phyloP scores from a whole-genome alignment of 345 rosid genomes.

The Eucalyptus sideroxylon region DNA sequence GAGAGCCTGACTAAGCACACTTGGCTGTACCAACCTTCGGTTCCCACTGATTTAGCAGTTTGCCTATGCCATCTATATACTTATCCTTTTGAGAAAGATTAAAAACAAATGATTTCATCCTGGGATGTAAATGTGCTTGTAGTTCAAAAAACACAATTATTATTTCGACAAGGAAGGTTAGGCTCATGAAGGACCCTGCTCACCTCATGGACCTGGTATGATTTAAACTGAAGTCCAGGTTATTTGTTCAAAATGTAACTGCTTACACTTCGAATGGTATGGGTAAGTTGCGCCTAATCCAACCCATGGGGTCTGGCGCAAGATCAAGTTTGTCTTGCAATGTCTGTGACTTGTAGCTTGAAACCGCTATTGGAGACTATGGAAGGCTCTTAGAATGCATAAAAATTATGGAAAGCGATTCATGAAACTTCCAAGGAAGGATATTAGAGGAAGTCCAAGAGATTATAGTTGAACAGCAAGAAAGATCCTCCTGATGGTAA shows the following conservation, averaged over 20 bases:
- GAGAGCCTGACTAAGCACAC: neutral
- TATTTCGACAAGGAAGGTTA: neutral
- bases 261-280: neutral
- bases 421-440: neutral
- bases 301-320: neutral
- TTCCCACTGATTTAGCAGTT: neutral
- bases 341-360: neutral
- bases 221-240: neutral
- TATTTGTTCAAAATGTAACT: neutral
- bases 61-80: neutral
- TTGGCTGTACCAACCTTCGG: neutral
- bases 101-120: neutral
- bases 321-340: neutral
- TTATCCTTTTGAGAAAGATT: neutral
- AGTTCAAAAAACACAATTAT: neutral
- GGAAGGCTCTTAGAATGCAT: neutral
- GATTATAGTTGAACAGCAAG: neutral
- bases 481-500: neutral
- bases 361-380: neutral
- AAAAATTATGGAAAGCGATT: neutral
- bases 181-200: neutral
- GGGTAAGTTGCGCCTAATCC: neutral
- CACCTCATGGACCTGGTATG: neutral
- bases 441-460: neutral
- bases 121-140: neutral